A percentile compares a stretch with the other conserved stretches of the same genome.
Evolutionary conservation across 768 basidiomycete species (phyloP).

Genomic region (Kwoniella sp.): DNA sequence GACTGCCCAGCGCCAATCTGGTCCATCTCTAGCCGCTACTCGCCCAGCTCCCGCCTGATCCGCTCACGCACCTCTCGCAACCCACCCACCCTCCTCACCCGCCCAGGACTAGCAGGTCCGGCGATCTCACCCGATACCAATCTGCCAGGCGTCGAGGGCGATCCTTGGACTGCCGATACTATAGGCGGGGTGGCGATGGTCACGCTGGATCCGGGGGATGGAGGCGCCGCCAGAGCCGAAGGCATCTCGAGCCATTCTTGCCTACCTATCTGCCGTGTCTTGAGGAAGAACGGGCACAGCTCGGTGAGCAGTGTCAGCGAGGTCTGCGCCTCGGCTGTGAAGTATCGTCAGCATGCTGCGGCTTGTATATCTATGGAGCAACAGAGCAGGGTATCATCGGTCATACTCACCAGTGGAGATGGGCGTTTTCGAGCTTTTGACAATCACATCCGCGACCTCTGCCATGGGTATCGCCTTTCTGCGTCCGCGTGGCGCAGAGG

Average conservation of each 20-base stretch:
- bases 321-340: constrained; percentile 45
- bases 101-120: constrained; percentile 45
- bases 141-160: constrained; percentile 12
- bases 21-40: too few species aligned
- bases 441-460: constrained; percentile 48
- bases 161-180: neutral
- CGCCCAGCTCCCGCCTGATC: constrained; percentile 46
- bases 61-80: constrained; percentile 50
- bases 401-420: constrained; percentile 43
- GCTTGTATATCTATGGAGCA: neutral
- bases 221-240: constrained; percentile 6
- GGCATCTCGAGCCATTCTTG: constrained; percentile 51
- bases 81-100: constrained; percentile 34
- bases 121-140: constrained; percentile 9
- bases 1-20: too few species aligned
- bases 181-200: neutral
- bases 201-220: constrained; percentile 13
- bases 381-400: too few species aligned
- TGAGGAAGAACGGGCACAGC: constrained; percentile 50
- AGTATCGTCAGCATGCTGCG: too few species aligned
- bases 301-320: constrained; percentile 43
- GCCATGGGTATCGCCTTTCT: constrained; percentile 46
- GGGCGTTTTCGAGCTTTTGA: constrained; percentile 50
- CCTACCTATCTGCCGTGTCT: constrained; percentile 27
- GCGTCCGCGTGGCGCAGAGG: constrained; percentile 29